Base-by-base conservation (phyloP, 176 grass and related monocot species). In the Oryza coarctata region DNA sequence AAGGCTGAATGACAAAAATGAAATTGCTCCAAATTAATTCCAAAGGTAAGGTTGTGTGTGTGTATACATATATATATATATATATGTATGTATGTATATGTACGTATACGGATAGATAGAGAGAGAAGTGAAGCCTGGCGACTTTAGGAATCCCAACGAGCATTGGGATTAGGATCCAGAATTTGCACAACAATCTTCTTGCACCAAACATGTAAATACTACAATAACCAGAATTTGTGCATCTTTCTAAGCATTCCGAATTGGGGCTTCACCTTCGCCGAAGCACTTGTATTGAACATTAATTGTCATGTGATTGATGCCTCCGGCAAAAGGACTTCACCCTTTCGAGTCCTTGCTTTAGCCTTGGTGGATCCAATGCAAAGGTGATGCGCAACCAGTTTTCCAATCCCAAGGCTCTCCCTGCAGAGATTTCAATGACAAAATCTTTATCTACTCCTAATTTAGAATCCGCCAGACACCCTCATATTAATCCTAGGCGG, bases 351-450 rank as follows among this genome's bases (percentile, higher is more conserved):
- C 85, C 89, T 63, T 77, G 64, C 74, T 87, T 74, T 52, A 91
- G 76, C 38, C 43, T 83, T 67, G 76, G 74, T 33, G 70, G 70
- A 40, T 87, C 81, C 2, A 41, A 27, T 28, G 89, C 81, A 47
- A 91, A 87, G 11, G 85, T 91, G 20, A 87, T 69, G 23, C 89
- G 85, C 49, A 87, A 62, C 89, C 85, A 91, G 38, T 87, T 87
- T 18, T 72, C 63, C 70, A 80, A 70, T 14, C 89, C 81, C 35
- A 91, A 47, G 30, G 70, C 39, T 43, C 28, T 70, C 62, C 84
- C 89, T 91, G 80, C 20, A 89, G 14, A 57, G 17, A 22, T 20
- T 13, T 18, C 49, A 52, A 52, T 7, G 6, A 20, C 18, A 52
- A 52, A 52, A 52, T 20, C 5, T 52, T 52, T 50, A 5, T 5